phyloP scores from a whole-genome alignment of 768 basidiomycete species.

The Leccinum longicurvipes region DNA sequence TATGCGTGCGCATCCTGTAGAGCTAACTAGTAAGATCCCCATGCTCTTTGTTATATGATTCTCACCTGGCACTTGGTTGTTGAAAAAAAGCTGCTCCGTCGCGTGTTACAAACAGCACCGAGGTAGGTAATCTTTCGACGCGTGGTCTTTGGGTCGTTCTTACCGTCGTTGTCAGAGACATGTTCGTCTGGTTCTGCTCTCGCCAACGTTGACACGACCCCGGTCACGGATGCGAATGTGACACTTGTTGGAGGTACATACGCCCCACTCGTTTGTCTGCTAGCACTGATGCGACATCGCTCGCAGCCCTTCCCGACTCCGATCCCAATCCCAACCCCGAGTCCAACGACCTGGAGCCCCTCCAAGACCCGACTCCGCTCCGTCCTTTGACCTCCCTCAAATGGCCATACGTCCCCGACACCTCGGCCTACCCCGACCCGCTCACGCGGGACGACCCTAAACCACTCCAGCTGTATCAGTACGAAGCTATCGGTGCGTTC shows the following conservation, averaged over 20 bases:
- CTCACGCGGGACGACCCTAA: constrained; percentile 85
- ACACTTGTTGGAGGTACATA: not conserved
- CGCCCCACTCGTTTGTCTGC: not conserved
- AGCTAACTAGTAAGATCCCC: constrained; percentile 3
- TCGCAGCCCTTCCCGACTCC: not conserved
- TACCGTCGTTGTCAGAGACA: not conserved
- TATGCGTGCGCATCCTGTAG: constrained; percentile 8
- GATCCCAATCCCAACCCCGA: not conserved
- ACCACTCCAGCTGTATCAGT: constrained; percentile 64
- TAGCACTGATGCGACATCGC: no score
- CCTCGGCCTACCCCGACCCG: constrained; percentile 77
- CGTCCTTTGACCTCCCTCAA: constrained; percentile 70
- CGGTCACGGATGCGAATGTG: no score
- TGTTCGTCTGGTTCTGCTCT: not conserved
- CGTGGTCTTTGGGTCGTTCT: not conserved
- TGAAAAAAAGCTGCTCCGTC: constrained; percentile 61
- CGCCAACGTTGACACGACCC: no score
- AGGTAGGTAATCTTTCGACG: constrained; percentile 37
- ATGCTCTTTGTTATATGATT: no score
- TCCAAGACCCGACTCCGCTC: constrained; percentile 44
- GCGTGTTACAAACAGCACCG: constrained; percentile 75
- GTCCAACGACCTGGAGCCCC: not conserved
- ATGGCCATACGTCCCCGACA: constrained; percentile 87
- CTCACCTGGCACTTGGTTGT: no score
- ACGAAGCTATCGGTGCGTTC: constrained; percentile 71